Percentiles rank a stretch among this genome's conserved stretches.
Evolutionary conservation across 768 basidiomycete species (phyloP).

Genomic region (Suillus variegatus): DNA sequence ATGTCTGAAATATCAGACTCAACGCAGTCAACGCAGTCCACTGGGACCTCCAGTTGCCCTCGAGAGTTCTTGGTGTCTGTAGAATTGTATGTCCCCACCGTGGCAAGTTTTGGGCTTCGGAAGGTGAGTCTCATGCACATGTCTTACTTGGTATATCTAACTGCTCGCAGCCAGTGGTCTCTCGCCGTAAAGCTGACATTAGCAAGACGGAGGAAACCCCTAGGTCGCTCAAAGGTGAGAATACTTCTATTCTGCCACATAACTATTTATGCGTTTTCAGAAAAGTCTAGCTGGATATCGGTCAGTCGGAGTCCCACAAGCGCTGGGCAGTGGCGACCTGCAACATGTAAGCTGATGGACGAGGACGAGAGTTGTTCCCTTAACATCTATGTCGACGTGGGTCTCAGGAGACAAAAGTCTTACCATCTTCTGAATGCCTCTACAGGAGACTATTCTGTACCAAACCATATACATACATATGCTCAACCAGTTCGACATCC

Average conservation of each 20-base stretch:
- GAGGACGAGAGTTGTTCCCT: conserved; percentile 68
- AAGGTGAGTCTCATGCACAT: conserved; percentile 48
- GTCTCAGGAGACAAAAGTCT: conserved; percentile 21
- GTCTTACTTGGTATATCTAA: conserved; percentile 3
- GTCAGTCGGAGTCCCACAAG: conserved; percentile 51
- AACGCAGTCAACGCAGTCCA: conserved; percentile 6
- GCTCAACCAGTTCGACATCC: conserved; percentile 78
- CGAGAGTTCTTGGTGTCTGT: conserved; percentile 62
- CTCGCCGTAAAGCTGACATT: conserved; percentile 53
- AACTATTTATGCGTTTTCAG: conserved; percentile 35
- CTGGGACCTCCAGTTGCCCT: conserved; percentile 16
- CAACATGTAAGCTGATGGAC: conserved; percentile 69
- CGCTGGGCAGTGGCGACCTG: conserved; percentile 69
- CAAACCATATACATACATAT: conserved; percentile 74
- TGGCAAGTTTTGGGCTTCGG: conserved; percentile 50
- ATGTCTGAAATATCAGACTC: conserved; percentile 8
- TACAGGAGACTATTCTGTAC: conserved; percentile 70
- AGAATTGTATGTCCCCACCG: conserved; percentile 61
- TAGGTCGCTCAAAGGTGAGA: conserved; percentile 62
- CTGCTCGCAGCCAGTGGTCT: conserved; percentile 40
- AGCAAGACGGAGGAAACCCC: conserved; percentile 52
- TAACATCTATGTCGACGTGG: conserved; percentile 75
- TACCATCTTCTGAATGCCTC: conserved; percentile 14
- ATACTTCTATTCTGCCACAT: not conserved
- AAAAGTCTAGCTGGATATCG: conserved; percentile 73